Percentiles rank a stretch among this genome's conserved stretches.
Evolutionary conservation across 2,329 filamentous ascomycete genomes (phyloP).

Genomic region (Calonectria montana): DNA sequence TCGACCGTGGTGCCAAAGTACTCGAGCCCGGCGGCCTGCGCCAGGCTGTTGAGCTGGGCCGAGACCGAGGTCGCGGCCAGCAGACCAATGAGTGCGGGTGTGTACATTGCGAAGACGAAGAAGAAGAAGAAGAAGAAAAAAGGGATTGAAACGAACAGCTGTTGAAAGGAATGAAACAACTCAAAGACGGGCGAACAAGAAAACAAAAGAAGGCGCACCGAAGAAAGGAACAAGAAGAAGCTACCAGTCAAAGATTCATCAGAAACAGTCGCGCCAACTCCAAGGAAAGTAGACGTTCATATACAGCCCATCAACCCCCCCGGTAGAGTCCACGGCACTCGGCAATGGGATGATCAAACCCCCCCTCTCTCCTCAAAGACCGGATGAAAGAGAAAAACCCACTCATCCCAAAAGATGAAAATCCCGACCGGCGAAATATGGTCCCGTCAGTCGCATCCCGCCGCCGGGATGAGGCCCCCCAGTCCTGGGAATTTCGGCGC

Average conservation of each 20-base stretch:
- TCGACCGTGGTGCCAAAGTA: constrained; percentile 77
- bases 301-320: constrained; percentile 2
- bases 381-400: not conserved
- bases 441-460: constrained; percentile 33
- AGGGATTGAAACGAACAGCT: not conserved
- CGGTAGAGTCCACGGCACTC: constrained; percentile 3
- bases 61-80: constrained; percentile 41
- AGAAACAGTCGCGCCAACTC: not conserved
- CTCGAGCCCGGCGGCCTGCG: constrained; percentile 64
- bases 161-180: constrained; percentile 7
- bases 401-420: not conserved
- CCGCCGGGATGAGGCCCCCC: constrained; percentile 1
- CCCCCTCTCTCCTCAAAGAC: not conserved
- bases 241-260: not conserved
- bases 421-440: constrained; percentile 36
- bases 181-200: not conserved
- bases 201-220: constrained; percentile 4
- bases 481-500: constrained; percentile 33
- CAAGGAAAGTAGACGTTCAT: not conserved
- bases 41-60: constrained; percentile 61
- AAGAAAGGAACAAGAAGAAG: constrained; percentile 18
- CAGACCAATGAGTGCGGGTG: constrained; percentile 36
- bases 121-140: not conserved
- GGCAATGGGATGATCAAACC: constrained; percentile 5
- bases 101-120: constrained; percentile 29